Evolutionary conservation across 257 asterid species (phyloP), one percentile per base, ranked within the genome.

Genomic region (Jacaranda mimosifolia): DNA sequence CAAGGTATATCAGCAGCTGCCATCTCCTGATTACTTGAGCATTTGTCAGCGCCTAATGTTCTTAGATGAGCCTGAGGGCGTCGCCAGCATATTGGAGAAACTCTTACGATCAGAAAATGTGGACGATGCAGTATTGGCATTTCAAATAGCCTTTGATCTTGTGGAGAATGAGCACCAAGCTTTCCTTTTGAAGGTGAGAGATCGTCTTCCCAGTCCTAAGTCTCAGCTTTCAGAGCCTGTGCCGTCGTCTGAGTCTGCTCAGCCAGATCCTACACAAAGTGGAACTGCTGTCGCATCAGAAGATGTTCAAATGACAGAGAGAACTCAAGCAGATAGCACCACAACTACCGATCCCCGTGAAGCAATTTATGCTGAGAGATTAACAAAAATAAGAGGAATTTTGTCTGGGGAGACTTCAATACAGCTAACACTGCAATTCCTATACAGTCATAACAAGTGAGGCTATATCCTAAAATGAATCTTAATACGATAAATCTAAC

Each of bases 11-110:
- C 94, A 90, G 83, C 87, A 89, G 59, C 90, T 88, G 74, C 86
- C 97, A 43, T 91, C 97, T 82, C 99, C 99, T n/a, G 97, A 96
- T 85, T 96, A 87, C 72, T 76, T 92, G 84, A 93, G 97, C 88
- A 91, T 92, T 75, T 96, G 99, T 66, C 99, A 96, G 85, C 91
- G 97, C 59, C 92, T 96, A 70, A 96, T 96, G 99, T 96, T 92
- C 81, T 74, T 96, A 79, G 98, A 96, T 62, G 96, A 90, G 69
- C 93, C 97, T 8, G 91, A 90, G 73, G 91, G 86, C 39, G 98
- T 94, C 19, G 89, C 96, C 21, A 84, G 76, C 80, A 86, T 96
- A 82, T 88, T 96, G 69, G 97, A 90, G 88, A 96, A 86, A 75
- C 94, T 93, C 58, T 76, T 96, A 52, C 78, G 86, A 85, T 93